Conservation (phyloP, 805 yeast species). For the Komagataella pseudopastoris region DNA sequence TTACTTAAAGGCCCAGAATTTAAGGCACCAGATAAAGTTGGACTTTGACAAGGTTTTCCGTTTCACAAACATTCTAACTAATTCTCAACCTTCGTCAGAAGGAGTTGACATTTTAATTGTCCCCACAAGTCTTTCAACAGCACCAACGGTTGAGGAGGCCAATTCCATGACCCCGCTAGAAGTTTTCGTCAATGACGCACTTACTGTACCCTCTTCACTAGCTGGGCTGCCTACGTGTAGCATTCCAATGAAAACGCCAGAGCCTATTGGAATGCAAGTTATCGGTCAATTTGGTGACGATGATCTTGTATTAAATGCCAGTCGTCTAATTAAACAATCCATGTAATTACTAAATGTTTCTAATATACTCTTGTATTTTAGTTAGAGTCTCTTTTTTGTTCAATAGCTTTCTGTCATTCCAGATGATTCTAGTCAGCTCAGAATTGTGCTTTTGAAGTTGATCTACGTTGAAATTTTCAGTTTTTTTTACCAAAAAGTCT, state of each 20-base stretch:
- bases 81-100: conserved; percentile 8
- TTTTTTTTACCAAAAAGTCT: conserved; percentile 18
- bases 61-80: conserved; percentile 27
- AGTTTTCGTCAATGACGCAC: conserved; percentile 60
- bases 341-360: conserved; percentile 2
- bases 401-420: conserved; percentile 46
- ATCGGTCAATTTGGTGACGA: conserved; percentile 86
- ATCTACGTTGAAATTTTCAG: conserved; percentile 33
- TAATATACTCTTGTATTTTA: conserved; percentile 15
- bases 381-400: conserved; percentile 26
- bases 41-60: conserved; percentile 59
- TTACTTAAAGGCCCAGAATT: conserved; percentile 58
- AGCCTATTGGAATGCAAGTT: conserved; percentile 59
- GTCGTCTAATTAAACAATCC: neutral
- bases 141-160: conserved; percentile 42
- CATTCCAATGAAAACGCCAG: conserved; percentile 37
- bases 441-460: conserved; percentile 53
- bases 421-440: conserved; percentile 52
- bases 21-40: conserved; percentile 43
- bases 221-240: conserved; percentile 85
- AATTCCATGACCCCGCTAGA: conserved; percentile 19
- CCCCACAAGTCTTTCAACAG: conserved; percentile 53
- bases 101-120: conserved; percentile 59
- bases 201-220: conserved; percentile 82
- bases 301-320: conserved; percentile 27